Conservation (phyloP, 495 filamentous ascomycete species). For the Venustampulla echinocandica region DNA sequence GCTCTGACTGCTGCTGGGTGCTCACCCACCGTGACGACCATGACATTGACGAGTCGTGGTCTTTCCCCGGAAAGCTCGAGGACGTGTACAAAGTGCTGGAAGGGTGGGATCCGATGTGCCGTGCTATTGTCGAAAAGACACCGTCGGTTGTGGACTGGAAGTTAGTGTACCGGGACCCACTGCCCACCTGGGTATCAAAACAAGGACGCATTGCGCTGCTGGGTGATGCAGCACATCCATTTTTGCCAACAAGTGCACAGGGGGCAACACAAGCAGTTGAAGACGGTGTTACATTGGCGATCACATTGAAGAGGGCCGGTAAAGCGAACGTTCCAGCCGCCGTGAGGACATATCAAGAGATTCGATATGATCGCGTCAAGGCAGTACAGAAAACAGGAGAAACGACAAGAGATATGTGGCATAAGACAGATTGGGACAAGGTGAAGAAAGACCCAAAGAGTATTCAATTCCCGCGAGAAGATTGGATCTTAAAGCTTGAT, state of each 20-base stretch:
- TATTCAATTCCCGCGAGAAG: constrained; percentile 44
- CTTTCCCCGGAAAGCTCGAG: constrained; percentile 49
- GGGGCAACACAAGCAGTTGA: constrained; percentile 61
- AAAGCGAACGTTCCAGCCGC: constrained; percentile 34
- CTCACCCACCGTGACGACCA: constrained; percentile 51
- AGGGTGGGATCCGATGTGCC: constrained; percentile 56
- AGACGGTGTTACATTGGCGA: constrained; percentile 55
- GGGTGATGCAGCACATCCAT: constrained; percentile 58
- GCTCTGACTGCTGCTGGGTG: constrained; percentile 61
- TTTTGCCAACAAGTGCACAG: constrained; percentile 53
- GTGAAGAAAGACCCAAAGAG: constrained; percentile 49
- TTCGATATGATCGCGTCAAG: constrained; percentile 44
- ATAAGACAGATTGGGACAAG: constrained; percentile 48
- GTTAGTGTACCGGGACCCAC: constrained; percentile 55
- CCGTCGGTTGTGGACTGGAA: constrained; percentile 56
- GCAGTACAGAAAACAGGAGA: constrained; percentile 49
- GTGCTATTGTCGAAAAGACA: constrained; percentile 50
- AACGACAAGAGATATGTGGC: constrained; percentile 50
- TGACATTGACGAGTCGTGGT: constrained; percentile 59
- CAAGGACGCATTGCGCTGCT: constrained; percentile 47
- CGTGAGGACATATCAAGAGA: constrained; percentile 35
- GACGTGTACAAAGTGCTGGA: constrained; percentile 51
- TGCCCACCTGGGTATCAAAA: constrained; percentile 53
- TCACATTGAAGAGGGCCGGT: constrained; percentile 42
- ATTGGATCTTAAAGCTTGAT: constrained; percentile 53